phyloP scores from a whole-genome alignment of 2,329 filamentous ascomycete genomes.

The Colletotrichum coccodes region DNA sequence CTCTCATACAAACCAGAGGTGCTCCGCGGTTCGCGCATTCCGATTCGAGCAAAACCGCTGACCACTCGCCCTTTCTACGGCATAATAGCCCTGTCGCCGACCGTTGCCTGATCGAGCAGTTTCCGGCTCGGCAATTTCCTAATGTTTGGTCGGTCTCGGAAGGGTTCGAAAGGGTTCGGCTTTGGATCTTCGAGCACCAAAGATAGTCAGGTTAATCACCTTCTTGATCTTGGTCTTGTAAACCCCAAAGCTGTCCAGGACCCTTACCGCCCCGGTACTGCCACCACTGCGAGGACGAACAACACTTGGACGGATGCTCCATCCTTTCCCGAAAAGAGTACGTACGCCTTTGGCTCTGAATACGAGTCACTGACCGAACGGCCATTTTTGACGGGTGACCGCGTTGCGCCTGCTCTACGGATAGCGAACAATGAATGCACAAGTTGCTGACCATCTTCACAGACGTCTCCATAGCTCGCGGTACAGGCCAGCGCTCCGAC shows the following conservation, averaged over 20 bases:
- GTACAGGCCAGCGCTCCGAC: slow-evolving; percentile 41
- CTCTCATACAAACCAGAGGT: slow-evolving; percentile 4
- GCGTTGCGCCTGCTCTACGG: background rate
- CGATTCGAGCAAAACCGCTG: slow-evolving; percentile 8
- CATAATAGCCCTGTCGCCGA: background rate
- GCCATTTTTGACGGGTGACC: background rate
- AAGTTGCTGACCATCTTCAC: slow-evolving; percentile 16
- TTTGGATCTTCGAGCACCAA: slow-evolving; percentile 31
- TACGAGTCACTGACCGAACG: background rate
- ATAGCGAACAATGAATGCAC: background rate
- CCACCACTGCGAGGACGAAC: slow-evolving; percentile 26
- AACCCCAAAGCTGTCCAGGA: slow-evolving; percentile 29
- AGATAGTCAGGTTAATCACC: slow-evolving; percentile 23
- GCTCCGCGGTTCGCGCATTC: slow-evolving; percentile 13
- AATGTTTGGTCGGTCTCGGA: slow-evolving; percentile 31
- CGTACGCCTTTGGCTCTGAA: slow-evolving; percentile 34
- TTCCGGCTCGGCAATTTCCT: slow-evolving; percentile 7
- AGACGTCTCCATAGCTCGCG: slow-evolving; percentile 41
- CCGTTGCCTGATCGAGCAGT: background rate
- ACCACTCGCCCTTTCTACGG: background rate
- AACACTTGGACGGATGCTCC: slow-evolving; percentile 38
- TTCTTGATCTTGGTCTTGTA: slow-evolving; percentile 32
- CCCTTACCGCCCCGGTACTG: slow-evolving; percentile 29
- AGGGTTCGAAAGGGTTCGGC: slow-evolving; percentile 32
- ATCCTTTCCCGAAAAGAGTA: slow-evolving; percentile 55